phyloP scores from a whole-genome alignment of 1,284 basidiomycete species.

The Agroathelia rolfsii region DNA sequence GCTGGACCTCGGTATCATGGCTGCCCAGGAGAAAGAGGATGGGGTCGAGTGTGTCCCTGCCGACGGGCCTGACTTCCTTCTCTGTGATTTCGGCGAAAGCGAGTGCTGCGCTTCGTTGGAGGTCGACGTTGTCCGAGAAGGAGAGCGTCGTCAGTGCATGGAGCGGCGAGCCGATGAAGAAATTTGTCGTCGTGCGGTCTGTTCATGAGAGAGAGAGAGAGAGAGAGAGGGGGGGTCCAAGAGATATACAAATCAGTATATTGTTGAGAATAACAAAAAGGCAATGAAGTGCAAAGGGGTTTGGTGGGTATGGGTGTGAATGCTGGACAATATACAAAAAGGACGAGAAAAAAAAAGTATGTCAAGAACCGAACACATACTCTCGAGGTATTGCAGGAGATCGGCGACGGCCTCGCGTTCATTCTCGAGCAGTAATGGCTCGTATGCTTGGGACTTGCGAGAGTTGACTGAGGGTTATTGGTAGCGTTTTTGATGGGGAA shows the following conservation, averaged over 20 bases:
- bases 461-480: constrained; percentile 46
- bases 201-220: constrained; percentile 12
- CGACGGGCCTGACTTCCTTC: constrained; percentile 97
- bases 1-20: constrained; percentile 98
- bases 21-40: constrained; percentile 96
- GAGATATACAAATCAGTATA: constrained; percentile 10
- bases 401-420: constrained; percentile 98
- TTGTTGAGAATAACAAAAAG: constrained; percentile 9
- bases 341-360: constrained; percentile 5
- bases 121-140: constrained; percentile 98
- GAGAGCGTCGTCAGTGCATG: constrained; percentile 93
- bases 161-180: constrained; percentile 89
- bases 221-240: constrained; percentile 11
- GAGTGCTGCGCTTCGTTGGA: constrained; percentile 95
- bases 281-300: no score
- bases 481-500: constrained; percentile 8
- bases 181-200: constrained; percentile 96
- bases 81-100: constrained; percentile 99
- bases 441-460: constrained; percentile 77
- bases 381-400: constrained; percentile 94
- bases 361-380: constrained; percentile 61
- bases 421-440: constrained; percentile 93
- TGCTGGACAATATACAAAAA: no score
- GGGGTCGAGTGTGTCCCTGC: constrained; percentile 95
- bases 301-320: no score